A percentile compares a stretch with the other conserved stretches of the same genome.
Evolutionary conservation across 768 basidiomycete species (phyloP).

Genomic region (Suillus hirtellus): DNA sequence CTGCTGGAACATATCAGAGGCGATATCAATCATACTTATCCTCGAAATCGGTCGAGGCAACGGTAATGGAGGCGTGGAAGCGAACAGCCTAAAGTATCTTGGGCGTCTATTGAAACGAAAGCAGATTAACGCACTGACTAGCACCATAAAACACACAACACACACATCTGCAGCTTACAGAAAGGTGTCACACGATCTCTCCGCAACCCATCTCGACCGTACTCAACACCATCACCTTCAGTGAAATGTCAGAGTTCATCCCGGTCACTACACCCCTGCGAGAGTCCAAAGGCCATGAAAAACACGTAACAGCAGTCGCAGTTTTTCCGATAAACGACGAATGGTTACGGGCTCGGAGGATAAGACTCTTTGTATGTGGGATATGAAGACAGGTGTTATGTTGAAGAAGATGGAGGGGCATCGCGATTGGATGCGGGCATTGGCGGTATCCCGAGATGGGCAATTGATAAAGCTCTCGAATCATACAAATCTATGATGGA

Average conservation of each 20-base stretch:
- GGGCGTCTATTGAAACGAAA: too few relatives aligned
- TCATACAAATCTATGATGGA: neutral
- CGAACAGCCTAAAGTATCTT: too few relatives aligned
- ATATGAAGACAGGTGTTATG: neutral
- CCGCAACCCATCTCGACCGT: neutral
- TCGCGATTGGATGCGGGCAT: neutral
- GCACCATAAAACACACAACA: too few relatives aligned
- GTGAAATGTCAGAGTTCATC: neutral
- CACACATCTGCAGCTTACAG: too few relatives aligned
- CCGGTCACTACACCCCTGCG: neutral
- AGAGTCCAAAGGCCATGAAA: neutral
- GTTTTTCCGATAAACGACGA: neutral
- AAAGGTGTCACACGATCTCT: neutral
- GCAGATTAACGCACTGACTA: too few relatives aligned
- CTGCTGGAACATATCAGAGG: neutral
- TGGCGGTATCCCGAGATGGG: neutral
- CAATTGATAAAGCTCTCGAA: neutral
- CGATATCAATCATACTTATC: neutral
- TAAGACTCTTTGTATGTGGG: neutral
- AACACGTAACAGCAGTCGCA: accelerated
- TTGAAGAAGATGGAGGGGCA: neutral
- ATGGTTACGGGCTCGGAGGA: neutral
- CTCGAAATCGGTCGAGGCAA: neutral
- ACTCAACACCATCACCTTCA: neutral
- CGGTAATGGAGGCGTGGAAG: too few relatives aligned